Percentiles rank a stretch among this genome's conserved stretches.
These are phyloP conservation scores for Coemansia pectinata DNA, from an alignment of 192 early-diverging fungal genomes.

Conservation along the genomic window DNA sequence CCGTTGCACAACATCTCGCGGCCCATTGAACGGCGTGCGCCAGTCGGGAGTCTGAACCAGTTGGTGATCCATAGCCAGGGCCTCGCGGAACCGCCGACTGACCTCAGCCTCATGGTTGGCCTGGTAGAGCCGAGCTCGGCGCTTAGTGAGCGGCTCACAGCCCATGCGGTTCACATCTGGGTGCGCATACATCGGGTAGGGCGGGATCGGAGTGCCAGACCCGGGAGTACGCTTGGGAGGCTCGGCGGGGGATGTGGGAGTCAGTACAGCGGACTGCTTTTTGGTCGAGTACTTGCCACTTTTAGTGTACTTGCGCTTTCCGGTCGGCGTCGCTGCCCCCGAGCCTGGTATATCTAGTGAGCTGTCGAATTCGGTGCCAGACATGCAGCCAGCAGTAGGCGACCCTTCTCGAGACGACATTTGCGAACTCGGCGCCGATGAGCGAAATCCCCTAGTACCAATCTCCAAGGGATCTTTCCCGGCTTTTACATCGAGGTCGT, in stretches of 20 bases:
- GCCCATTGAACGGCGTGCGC: conserved; percentile 62
- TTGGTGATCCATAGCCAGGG: conserved; percentile 58
- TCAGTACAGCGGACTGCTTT: neutral
- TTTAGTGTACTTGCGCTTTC: conserved; percentile 45
- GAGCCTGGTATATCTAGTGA: conserved; percentile 7
- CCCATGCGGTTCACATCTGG: conserved; percentile 15
- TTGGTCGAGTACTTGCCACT: conserved; percentile 32
- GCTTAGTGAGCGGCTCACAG: conserved; percentile 12
- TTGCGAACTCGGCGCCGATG: conserved; percentile 15
- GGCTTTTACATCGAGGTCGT: conserved; percentile 20
- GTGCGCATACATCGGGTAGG: conserved; percentile 15
- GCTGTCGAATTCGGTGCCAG: conserved; percentile 28
- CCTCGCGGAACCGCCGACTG: conserved; percentile 46
- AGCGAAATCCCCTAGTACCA: conserved; percentile 8
- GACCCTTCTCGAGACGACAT: conserved; percentile 40
- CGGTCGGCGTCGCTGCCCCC: conserved; percentile 18
- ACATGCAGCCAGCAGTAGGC: conserved; percentile 24
- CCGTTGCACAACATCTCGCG: conserved; percentile 63
- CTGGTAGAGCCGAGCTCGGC: conserved; percentile 19
- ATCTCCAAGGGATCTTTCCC: conserved; percentile 7
- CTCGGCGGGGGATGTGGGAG: conserved; percentile 1
- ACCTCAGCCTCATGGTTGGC: conserved; percentile 34
- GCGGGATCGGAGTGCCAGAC: neutral
- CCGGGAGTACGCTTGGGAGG: neutral
- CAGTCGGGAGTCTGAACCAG: conserved; percentile 55